Evolutionary conservation across 2,329 filamentous ascomycete species (phyloP), one percentile per base, ranked within the genome.

Genomic region (Phyllachora maydis): DNA sequence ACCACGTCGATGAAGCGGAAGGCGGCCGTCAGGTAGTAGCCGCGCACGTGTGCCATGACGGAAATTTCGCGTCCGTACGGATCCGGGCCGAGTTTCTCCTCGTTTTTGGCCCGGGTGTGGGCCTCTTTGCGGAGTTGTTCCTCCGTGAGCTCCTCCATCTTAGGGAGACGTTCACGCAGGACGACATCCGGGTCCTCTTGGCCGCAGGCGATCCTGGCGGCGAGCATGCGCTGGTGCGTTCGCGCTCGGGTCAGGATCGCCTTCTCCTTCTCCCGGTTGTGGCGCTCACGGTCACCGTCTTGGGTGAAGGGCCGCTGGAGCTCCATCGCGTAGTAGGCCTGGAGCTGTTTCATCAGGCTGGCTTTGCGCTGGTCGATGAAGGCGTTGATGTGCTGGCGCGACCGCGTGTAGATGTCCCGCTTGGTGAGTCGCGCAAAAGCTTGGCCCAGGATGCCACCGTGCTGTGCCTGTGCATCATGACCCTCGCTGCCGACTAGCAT

Each of bases 21-120:
- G 0, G 65, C 60, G 0, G 75, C 72, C 4, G 72, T 59, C 22
- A 64, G 54, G 37, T 82, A 82, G 40, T 81, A 82, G 0, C 62
- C 71, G 0, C 70, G 52, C 21, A 77, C 56, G 4, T n/a, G n/a
- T n/a, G n/a, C n/a, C 66, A 65, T 0, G 67, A 56, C 0, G 74
- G 60, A 0, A 74, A 62, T 6, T 58, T 50, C 1, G 82, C 42
- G 36, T 79, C 73, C 0, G 47, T 43, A 2, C 51, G 39, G 32
- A 65, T 79, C n/a, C n/a, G n/a, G n/a, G n/a, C n/a, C n/a, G n/a
- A n/a, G n/a, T n/a, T n/a, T n/a, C n/a, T n/a, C n/a, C 0, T 54
- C 50, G 34, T 81, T 74, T 0, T 49, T 40, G 0, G 56, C 57
- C 8, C 78, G 47, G 14, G 55, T 58, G 8, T 40, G 33, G 5